Evolutionary conservation across 352 stramenopile species (phyloP).

Genomic region (Thraustotheca clavata): DNA sequence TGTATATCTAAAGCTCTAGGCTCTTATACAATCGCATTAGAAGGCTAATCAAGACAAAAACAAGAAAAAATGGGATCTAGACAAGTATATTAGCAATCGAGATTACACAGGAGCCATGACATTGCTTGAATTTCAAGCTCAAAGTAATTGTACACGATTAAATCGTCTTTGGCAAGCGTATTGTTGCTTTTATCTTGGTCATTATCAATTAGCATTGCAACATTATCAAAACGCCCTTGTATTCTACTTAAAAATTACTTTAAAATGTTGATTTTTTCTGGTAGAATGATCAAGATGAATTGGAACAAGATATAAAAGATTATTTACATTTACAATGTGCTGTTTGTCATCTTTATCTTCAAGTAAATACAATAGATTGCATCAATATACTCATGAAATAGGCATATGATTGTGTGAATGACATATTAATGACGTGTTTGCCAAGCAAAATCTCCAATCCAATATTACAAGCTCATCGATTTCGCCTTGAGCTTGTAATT

Average conservation of each 20-base stretch:
- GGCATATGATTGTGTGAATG: neutral
- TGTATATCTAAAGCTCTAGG: too few relatives aligned
- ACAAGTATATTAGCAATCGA: constrained; percentile 33
- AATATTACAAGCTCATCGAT: neutral
- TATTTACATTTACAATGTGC: constrained; percentile 39
- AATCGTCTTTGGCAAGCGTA: constrained; percentile 65
- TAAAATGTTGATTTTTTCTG: constrained; percentile 26
- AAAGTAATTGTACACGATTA: constrained; percentile 18
- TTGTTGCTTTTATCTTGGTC: constrained; percentile 50
- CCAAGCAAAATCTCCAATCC: neutral
- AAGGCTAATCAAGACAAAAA: neutral
- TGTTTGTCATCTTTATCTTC: constrained; percentile 20
- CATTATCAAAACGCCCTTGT: constrained; percentile 47
- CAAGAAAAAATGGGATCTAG: constrained; percentile 26
- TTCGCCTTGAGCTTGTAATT: constrained; percentile 18
- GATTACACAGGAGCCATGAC: constrained; percentile 43
- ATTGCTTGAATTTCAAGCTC: constrained; percentile 27
- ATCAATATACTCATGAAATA: neutral
- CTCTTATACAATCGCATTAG: too few relatives aligned
- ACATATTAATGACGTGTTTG: neutral
- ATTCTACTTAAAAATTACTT: neutral
- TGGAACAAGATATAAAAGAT: constrained; percentile 40
- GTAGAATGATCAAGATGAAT: constrained; percentile 33
- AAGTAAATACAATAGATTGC: neutral
- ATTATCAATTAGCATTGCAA: constrained; percentile 34